Base-by-base conservation (phyloP, 768 basidiomycete species). In the Brasilioporus rufonigricans region DNA sequence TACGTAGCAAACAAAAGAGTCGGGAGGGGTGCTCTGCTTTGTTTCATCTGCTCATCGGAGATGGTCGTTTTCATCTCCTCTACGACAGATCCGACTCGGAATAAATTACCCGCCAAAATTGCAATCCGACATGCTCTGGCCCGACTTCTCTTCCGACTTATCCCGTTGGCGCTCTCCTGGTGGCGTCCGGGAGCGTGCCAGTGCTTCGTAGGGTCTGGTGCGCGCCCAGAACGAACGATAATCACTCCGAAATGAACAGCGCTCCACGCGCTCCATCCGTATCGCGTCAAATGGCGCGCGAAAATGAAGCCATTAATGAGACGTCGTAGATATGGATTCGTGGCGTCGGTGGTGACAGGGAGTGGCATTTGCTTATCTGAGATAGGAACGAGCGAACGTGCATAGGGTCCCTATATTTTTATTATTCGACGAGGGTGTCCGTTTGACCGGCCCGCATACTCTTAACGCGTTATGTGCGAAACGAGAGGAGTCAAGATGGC, bases 221-320 rank as follows among this genome's bases (percentile, higher is more conserved):
- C 23, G 52, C 56, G 23, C 23, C 23, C 52, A 36, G 35, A 48
- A 52, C 23, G 21, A 45, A 53, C 44, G 26, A 9, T 13, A 46
- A 52, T 39, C 54, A 35, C 48, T 56, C 52, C 48, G 58, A 68
- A 56, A 63, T 63, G 61, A 65, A 49, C 19, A 49, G 21, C 33
- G 31, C 47, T 58, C 47, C 65, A 65, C 52, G 65, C 56, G 60
- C 58, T 45, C 33, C 19, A 26, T 50, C 38, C 46, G 47, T 61
- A 61, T 53, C 48, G 46, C 45, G 14, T 44, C 29, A 53, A 38
- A 44, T 44, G 44, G 33, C 21, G 41, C 43, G 23, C 21, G 31
- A 52, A 43, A 57, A 53, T 57, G 53, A 57, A 52, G 12, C 16
- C 14, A 33, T 48, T 50, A 16, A 46, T 23, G 35, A 50, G 7